Percentiles rank a stretch among this genome's conserved stretches.
Conservation (phyloP, 2,329 filamentous ascomycete species). For the Fusarium incarnatum region DNA sequence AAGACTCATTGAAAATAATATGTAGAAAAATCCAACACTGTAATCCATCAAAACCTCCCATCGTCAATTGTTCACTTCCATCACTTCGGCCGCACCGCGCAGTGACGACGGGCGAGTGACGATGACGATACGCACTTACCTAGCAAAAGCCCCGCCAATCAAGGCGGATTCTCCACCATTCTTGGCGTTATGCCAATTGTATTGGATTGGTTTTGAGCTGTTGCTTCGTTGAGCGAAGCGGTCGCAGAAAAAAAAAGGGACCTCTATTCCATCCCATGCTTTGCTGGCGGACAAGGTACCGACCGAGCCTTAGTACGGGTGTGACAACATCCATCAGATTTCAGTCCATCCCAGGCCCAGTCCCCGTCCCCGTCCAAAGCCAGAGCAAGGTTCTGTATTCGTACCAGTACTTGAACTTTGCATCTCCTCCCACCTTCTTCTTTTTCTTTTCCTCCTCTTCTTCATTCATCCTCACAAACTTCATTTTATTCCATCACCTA, state of each 20-base stretch:
- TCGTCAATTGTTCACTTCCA: slow-evolving; percentile 8
- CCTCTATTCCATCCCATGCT: not conserved
- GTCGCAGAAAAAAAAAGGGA: slow-evolving; percentile 16
- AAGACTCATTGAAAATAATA: not conserved
- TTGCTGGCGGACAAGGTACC: slow-evolving; percentile 35
- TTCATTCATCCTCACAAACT: slow-evolving; percentile 34
- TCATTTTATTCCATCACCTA: slow-evolving; percentile 17
- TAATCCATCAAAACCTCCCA: not conserved
- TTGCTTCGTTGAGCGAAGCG: slow-evolving; percentile 37
- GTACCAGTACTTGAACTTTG: slow-evolving; percentile 33
- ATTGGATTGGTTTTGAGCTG: slow-evolving; percentile 36
- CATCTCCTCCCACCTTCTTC: slow-evolving; percentile 33
- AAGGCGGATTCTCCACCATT: slow-evolving; percentile 43
- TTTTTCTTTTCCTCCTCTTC: slow-evolving; percentile 33
- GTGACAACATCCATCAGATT: slow-evolving; percentile 36
- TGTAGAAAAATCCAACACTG: not conserved
- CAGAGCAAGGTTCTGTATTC: slow-evolving; percentile 41
- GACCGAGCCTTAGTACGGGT: slow-evolving; percentile 33
- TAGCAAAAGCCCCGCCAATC: slow-evolving; percentile 44
- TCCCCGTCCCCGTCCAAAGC: not conserved
- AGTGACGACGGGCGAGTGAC: slow-evolving; percentile 14
- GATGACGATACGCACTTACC: slow-evolving; percentile 47
- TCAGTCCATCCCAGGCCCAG: not conserved
- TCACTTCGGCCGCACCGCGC: slow-evolving; percentile 28
- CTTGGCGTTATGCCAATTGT: slow-evolving; percentile 41